Evolutionary conservation across 1,284 basidiomycete species (phyloP).

Genomic region (Apiotrichum akiyoshidainum): DNA sequence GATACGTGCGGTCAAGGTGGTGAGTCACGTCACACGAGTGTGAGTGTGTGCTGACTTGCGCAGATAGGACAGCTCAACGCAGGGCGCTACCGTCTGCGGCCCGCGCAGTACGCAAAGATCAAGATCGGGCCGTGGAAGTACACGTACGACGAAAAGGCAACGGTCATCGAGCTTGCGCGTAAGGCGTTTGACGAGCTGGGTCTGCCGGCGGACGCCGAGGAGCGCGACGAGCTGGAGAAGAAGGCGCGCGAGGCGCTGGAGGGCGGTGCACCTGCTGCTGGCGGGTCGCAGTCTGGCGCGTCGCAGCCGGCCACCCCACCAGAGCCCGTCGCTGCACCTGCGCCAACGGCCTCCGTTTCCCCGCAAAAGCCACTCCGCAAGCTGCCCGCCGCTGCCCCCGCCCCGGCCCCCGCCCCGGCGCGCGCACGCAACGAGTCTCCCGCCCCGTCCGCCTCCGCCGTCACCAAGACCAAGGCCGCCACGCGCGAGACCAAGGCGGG

Average conservation of each 20-base stretch:
- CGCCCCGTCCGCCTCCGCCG: background rate
- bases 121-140: constrained; percentile 42
- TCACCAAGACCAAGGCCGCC: background rate
- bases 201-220: constrained; percentile 34
- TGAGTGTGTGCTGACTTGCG: background rate
- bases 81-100: constrained; percentile 28
- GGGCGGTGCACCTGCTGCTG: constrained; percentile 2
- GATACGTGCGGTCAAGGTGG: constrained; percentile 41
- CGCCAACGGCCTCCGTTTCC: background rate
- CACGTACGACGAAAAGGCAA: constrained; percentile 36
- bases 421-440: constrained; percentile 14
- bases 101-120: constrained; percentile 45
- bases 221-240: constrained; percentile 35
- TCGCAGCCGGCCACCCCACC: constrained; percentile 2
- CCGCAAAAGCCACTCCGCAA: background rate
- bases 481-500: background rate
- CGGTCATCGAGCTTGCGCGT: constrained; percentile 33
- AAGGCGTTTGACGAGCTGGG: constrained; percentile 45
- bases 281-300: constrained; percentile 5
- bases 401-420: background rate
- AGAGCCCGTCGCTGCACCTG: background rate
- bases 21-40: constrained; percentile 21
- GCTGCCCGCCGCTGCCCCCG: background rate
- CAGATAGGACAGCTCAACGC: constrained; percentile 10
- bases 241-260: constrained; percentile 33